Percentiles rank a stretch among this genome's conserved stretches.
Evolutionary conservation across 768 basidiomycete species (phyloP).

Genomic region (Steccherinum ochraceum): DNA sequence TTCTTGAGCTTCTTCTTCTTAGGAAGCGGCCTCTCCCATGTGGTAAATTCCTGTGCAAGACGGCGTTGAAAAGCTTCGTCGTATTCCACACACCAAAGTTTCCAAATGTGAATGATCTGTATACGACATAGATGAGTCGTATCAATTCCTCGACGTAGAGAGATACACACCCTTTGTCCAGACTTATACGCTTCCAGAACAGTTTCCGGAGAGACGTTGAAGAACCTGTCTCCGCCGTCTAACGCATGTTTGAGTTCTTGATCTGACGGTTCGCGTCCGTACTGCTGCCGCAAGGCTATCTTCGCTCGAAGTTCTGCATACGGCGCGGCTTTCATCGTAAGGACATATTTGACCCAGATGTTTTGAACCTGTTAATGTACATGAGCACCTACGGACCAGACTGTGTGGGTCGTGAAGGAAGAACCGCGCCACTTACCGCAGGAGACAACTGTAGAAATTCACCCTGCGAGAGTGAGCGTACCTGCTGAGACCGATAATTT

Average conservation of each 20-base stretch:
- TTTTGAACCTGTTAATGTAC: conserved; percentile 1
- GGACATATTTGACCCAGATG: conserved; percentile 1
- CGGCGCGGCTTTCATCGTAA: neutral
- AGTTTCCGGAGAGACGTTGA: neutral
- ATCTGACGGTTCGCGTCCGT: conserved; percentile 5
- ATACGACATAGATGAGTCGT: neutral
- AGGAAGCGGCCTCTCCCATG: neutral
- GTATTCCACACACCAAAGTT: conserved; percentile 7
- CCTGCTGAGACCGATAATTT: neutral
- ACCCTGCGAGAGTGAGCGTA: conserved; percentile 1
- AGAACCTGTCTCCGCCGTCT: neutral
- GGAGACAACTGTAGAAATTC: conserved; percentile 3
- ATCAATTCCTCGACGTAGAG: neutral
- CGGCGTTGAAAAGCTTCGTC: conserved; percentile 8
- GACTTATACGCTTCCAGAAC: conserved; percentile 2
- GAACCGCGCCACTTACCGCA: neutral
- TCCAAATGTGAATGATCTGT: conserved; percentile 7
- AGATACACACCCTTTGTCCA: conserved; percentile 2
- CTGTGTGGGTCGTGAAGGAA: neutral
- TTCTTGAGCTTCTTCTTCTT: neutral
- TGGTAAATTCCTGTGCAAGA: conserved; percentile 2
- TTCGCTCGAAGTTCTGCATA: conserved; percentile 1
- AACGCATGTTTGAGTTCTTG: conserved; percentile 3
- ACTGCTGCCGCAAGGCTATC: conserved; percentile 1
- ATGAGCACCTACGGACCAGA: too few relatives aligned